phyloP scores from a whole-genome alignment of 2,329 filamentous ascomycete species.

The Phoma sp. region DNA sequence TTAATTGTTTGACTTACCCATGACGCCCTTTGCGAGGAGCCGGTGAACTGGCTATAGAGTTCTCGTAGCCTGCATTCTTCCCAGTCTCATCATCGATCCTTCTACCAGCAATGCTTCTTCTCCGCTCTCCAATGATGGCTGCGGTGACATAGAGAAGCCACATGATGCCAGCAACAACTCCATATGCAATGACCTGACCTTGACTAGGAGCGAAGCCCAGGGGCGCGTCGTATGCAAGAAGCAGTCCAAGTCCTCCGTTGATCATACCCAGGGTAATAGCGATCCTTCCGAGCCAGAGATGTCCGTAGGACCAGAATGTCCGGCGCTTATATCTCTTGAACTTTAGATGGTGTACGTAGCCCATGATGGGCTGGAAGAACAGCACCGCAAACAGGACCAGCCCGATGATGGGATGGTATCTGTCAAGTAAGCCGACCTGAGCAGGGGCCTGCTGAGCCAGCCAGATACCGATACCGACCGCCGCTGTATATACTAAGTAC shows the following conservation, averaged over 20 bases:
- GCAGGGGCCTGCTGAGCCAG: slow-evolving; percentile 48
- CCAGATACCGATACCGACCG: slow-evolving; percentile 59
- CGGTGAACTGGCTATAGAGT: background rate
- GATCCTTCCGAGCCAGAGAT: slow-evolving; percentile 61
- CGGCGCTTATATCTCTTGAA: slow-evolving; percentile 55
- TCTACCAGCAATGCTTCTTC: slow-evolving; percentile 19
- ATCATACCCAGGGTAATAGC: slow-evolving; percentile 60
- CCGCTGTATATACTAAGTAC: slow-evolving; percentile 55
- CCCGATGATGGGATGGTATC: slow-evolving; percentile 60
- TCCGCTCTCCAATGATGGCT: slow-evolving; percentile 38
- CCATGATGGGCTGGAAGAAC: slow-evolving; percentile 61
- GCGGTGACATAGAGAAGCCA: slow-evolving; percentile 42
- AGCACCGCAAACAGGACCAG: slow-evolving; percentile 57
- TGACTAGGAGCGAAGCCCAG: slow-evolving; percentile 31
- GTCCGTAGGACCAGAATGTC: slow-evolving; percentile 55
- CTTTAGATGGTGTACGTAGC: slow-evolving; percentile 57
- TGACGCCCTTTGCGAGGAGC: slow-evolving; percentile 10
- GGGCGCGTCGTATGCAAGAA: slow-evolving; percentile 38
- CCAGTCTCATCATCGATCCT: slow-evolving; percentile 15
- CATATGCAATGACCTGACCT: slow-evolving; percentile 42
- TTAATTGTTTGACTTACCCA: background rate
- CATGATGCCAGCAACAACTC: slow-evolving; percentile 42
- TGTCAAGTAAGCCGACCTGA: slow-evolving; percentile 30
- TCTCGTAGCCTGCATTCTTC: background rate
- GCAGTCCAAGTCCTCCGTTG: slow-evolving; percentile 62